Evolutionary conservation across 2,329 filamentous ascomycete genomes (phyloP), one percentile per base, ranked within the genome.

Genomic region (Fusarium sp.): DNA sequence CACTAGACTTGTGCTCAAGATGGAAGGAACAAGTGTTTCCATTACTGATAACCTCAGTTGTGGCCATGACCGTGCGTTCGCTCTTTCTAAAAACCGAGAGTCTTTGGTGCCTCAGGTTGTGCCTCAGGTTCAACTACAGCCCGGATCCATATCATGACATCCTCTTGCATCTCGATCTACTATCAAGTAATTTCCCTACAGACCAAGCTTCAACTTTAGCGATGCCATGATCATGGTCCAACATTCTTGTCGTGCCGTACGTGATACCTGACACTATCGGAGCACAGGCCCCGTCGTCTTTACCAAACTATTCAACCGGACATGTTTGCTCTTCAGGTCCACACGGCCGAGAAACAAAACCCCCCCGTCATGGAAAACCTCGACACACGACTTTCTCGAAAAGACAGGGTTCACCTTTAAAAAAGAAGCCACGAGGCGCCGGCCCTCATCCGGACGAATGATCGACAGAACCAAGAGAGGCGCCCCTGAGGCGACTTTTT

Each of bases 401-500:
- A 24, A 45, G 14, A 42, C 63, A 42, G 20, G 54, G 56, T 24
- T 24, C 56, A 42, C 63, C 34, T 50, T 34, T 34, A 54, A 52
- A 52, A 47, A 54, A 57, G 58, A 57, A 58, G 66, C 62, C 61
- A 62, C 56, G 40, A 56, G 54, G 64, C 29, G 31, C 38, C 37
- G 52, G 58, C 50, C 42, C 56, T 37, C 57, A 56, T 45, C 64
- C 59, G 52, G 59, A 22, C 64, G 64, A 69, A 70, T 70, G 58
- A 63, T 56, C 24, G 34, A 14, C 54, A 37, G 11, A 20, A 37
- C 64, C 64, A 64, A 60, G 20, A 20, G 34, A 27, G n/a, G 38
- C 24, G 52, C 66, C 65, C 57, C 47, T 54, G 47, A 54, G 47
- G 27, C 47, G 47, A 54, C 47, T 54, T 31, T 52, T 52, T 52